These are phyloP conservation scores for Fusarium proliferatum DNA, from an alignment of 2,329 filamentous ascomycete genomes.

Conservation along the genomic window DNA sequence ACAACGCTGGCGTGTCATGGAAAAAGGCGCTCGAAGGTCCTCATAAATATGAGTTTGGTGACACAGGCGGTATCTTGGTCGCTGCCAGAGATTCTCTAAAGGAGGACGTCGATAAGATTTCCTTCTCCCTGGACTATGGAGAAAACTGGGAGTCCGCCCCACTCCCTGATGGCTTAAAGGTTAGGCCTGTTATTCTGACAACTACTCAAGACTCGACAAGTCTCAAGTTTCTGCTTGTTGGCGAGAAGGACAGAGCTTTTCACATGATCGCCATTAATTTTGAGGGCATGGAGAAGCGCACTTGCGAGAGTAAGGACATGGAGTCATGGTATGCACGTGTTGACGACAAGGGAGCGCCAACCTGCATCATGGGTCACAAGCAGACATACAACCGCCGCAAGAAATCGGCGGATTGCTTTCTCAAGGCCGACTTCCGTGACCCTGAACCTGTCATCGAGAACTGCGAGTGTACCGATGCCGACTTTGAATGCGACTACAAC, in stretches of 20 bases:
- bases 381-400: constrained; percentile 89
- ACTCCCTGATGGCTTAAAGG: constrained; percentile 72
- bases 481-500: constrained; percentile 98
- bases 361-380: constrained; percentile 95
- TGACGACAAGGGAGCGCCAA: constrained; percentile 81
- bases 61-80: constrained; percentile 88
- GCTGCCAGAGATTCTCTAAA: constrained; percentile 80
- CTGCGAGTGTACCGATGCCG: constrained; percentile 83
- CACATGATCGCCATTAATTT: constrained; percentile 86
- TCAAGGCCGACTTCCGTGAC: constrained; percentile 86
- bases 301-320: constrained; percentile 82
- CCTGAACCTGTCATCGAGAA: constrained; percentile 74
- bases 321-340: constrained; percentile 89
- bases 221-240: constrained; percentile 87
- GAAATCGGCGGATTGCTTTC: constrained; percentile 87
- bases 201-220: constrained; percentile 94
- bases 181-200: constrained; percentile 79
- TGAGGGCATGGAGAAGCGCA: constrained; percentile 79
- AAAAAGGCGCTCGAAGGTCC: constrained; percentile 77
- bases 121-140: constrained; percentile 90
- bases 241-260: constrained; percentile 66
- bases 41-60: constrained; percentile 96
- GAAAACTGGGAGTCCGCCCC: constrained; percentile 81
- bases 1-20: constrained; percentile 92
- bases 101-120: constrained; percentile 66